A percentile compares a stretch with the other conserved stretches of the same genome.
These are phyloP conservation scores for Mycosphaerella sp. DNA, from an alignment of 2,329 filamentous ascomycete genomes.

Conservation along the genomic window DNA sequence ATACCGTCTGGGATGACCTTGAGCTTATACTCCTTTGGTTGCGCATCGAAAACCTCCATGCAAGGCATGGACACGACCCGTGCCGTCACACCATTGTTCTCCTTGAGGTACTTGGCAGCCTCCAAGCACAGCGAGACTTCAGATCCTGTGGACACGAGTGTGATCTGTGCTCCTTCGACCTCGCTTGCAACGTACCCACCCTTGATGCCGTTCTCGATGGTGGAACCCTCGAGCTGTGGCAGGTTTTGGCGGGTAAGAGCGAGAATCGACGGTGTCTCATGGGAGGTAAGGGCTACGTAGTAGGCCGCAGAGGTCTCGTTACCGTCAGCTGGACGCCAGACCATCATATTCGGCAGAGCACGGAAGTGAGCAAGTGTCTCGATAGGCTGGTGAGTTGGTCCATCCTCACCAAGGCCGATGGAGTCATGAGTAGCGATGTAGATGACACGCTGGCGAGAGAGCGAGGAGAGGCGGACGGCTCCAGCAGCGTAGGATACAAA, in stretches of 20 bases:
- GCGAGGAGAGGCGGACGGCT: slow-evolving; percentile 85
- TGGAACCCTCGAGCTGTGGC: slow-evolving; percentile 91
- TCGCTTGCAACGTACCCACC: slow-evolving; percentile 91
- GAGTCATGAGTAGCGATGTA: slow-evolving; percentile 98
- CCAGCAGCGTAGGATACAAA: slow-evolving; percentile 98
- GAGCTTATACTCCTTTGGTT: slow-evolving; percentile 91
- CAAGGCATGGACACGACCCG: slow-evolving; percentile 95
- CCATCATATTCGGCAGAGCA: slow-evolving; percentile 97
- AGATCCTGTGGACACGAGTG: slow-evolving; percentile 89
- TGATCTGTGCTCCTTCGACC: slow-evolving; percentile 75
- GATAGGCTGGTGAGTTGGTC: slow-evolving; percentile 97
- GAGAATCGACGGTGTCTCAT: slow-evolving; percentile 85
- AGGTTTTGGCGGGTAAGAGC: slow-evolving; percentile 97
- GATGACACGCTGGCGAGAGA: slow-evolving; percentile 85
- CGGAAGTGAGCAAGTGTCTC: slow-evolving; percentile 98
- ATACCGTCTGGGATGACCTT: slow-evolving; percentile 90
- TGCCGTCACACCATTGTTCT: slow-evolving; percentile 79
- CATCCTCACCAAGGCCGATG: slow-evolving; percentile 97
- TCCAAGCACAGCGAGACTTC: slow-evolving; percentile 93
- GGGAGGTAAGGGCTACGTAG: slow-evolving; percentile 87
- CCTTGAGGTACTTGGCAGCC: slow-evolving; percentile 81
- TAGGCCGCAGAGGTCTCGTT: slow-evolving; percentile 98
- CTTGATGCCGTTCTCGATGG: slow-evolving; percentile 83
- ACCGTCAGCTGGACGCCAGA: slow-evolving; percentile 96
- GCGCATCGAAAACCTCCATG: slow-evolving; percentile 92